Evolutionary conservation across 768 basidiomycete genomes (phyloP), one percentile per base, ranked within the genome.

Genomic region (Rhodotorula diobovata): DNA sequence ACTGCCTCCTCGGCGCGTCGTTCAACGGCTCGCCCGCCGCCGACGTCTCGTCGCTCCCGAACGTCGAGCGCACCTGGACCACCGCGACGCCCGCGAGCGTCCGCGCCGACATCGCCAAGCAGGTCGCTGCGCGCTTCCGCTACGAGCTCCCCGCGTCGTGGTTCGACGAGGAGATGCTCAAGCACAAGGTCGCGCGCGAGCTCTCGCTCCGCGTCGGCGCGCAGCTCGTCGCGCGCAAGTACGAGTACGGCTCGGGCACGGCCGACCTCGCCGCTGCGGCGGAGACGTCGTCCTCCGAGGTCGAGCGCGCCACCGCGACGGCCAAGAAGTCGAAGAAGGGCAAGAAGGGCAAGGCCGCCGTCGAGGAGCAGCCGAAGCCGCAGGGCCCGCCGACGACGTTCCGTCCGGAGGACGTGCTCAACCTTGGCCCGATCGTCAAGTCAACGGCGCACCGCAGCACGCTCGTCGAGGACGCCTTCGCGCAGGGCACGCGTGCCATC

Each of bases 1-100:
- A 83, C 78, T 83, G 83, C 74, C 78, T 83, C n/a, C 72, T 83
- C 53, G 82, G 82, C 35, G 59, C 79, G 0, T 62, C 74, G 15
- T 55, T 78, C 68, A 78, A 79, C 66, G 78, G 80, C 18, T 69
- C 77, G 23, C 79, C 82, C 5, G 68, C 74, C 46, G 79, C 78
- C 78, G 77, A 79, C 53, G 68, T 81, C n/a, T 69, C 79, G 61
- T 68, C 71, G 35, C 74, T 81, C 61, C 68, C 73, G 28, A 18
- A 68, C 57, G 63, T 37, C 20, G 65, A 74, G 34, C 81, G 81
- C 20, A 68, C 68, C 1, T 83, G 82, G 78, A 78, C 79, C 59
- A 63, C 71, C 23, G 77, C 82, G 71, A 80, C 81, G 1, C 82
- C 82, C n/a, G 72, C 77, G 23, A 73, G 77, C 1, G 68, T 83